These are phyloP conservation scores for Melanogaster broomeanus DNA, from an alignment of 768 basidiomycete species.

Conservation along the genomic window DNA sequence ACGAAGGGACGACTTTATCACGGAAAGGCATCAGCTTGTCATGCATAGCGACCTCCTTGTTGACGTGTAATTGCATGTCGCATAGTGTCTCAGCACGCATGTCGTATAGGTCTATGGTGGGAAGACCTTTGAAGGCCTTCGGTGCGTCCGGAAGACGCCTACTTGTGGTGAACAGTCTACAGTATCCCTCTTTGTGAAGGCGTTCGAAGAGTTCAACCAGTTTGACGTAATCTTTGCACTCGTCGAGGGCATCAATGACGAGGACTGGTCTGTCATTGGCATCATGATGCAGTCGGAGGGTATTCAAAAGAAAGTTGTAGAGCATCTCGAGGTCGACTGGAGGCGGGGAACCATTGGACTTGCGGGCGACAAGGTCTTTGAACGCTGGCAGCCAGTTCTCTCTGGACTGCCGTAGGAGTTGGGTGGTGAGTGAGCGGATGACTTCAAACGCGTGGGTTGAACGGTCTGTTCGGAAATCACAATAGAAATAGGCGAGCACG, in stretches of 20 bases:
- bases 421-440: slow-evolving; percentile 23
- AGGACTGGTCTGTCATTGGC: slow-evolving; percentile 20
- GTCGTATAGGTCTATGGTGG: slow-evolving; percentile 16
- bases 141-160: slow-evolving; percentile 20
- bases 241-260: slow-evolving; percentile 26
- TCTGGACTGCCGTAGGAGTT: slow-evolving; percentile 24
- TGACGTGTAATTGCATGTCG: too few relatives aligned
- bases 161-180: slow-evolving; percentile 24
- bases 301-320: slow-evolving; percentile 19
- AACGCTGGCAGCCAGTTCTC: slow-evolving; percentile 18
- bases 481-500: slow-evolving; percentile 27
- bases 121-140: slow-evolving; percentile 14
- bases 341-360: slow-evolving; percentile 17
- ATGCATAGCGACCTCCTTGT: too few relatives aligned
- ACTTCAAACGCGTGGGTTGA: slow-evolving; percentile 13
- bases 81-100: too few relatives aligned
- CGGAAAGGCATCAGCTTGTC: too few relatives aligned
- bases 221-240: slow-evolving; percentile 20
- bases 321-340: slow-evolving; percentile 15
- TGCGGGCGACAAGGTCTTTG: slow-evolving; percentile 15
- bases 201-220: slow-evolving; percentile 24
- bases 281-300: slow-evolving; percentile 23
- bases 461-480: slow-evolving; percentile 29
- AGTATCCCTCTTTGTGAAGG: slow-evolving; percentile 18
- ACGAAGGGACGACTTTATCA: too few relatives aligned